A percentile compares a stretch with the other conserved stretches of the same genome.
These are phyloP conservation scores for Zanthoxylum bungeanum DNA, from an alignment of 345 rosid species.

Conservation along the genomic window DNA sequence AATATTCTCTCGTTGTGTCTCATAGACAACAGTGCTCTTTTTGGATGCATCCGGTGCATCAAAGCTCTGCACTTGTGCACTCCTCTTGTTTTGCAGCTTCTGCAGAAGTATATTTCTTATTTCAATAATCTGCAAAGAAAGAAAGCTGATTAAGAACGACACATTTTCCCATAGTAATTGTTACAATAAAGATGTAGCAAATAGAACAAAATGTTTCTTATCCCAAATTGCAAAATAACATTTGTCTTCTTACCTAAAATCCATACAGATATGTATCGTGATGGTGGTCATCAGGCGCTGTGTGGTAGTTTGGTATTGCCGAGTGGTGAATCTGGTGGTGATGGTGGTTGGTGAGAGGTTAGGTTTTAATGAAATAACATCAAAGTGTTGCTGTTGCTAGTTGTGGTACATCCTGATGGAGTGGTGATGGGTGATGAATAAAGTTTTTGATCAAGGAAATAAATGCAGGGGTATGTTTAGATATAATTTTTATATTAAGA, in stretches of 20 bases:
- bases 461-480: too few relatives aligned
- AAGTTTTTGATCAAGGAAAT: too few relatives aligned
- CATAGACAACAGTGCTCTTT: conserved; percentile 17
- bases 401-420: too few relatives aligned
- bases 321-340: too few relatives aligned
- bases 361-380: too few relatives aligned
- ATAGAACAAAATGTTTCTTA: not conserved
- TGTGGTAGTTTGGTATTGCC: too few relatives aligned
- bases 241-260: not conserved
- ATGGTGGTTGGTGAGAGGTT: not conserved
- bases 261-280: not conserved
- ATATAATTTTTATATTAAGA: too few relatives aligned
- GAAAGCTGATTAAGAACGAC: not conserved
- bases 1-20: conserved; percentile 14
- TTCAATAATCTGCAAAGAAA: conserved; percentile 43
- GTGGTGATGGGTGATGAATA: too few relatives aligned
- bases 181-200: not conserved
- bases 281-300: not conserved
- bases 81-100: conserved; percentile 44
- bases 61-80: conserved; percentile 18
- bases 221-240: not conserved
- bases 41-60: conserved; percentile 15
- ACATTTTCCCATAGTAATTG: not conserved
- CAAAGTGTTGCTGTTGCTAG: too few relatives aligned
- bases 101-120: conserved; percentile 54